Base-by-base conservation (phyloP, 164 flowering plant genomes). In the Sextonia rubra region DNA sequence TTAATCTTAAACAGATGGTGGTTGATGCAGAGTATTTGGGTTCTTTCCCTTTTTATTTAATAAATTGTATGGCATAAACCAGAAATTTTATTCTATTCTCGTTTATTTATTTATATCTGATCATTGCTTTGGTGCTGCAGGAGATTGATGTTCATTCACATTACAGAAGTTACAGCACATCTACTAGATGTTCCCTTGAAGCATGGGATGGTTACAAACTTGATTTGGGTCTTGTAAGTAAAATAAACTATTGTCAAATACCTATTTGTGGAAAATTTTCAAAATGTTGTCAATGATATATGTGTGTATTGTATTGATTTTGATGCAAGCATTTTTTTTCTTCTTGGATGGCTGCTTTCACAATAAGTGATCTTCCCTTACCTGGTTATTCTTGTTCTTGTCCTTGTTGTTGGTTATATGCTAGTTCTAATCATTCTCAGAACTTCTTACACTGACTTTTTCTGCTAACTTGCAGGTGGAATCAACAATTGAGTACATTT, bases 151-250 rank as follows among this genome's bases (percentile, higher is more conserved):
- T 95, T 77, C 85, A 86, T 79, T 76, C 90, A 66, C 83, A 78
- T 44, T 95, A 89, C 83, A 87, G 75, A 81, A 79, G 66, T 71
- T 92, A 89, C 81, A 86, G 92, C 67, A 25, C 75, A 49, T 73
- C 83, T 73, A 90, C 96, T 63, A 86, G 90, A 80, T 81, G 74
- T 25, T 92, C 97, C 68, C 96, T 95, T 76, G 97, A 91, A 81
- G 91, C 92, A 48, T 95, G 99, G 99, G 89, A 92, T 73, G 90
- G 86, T 74, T 74, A 85, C 80, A 86, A 89, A 82, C 81, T 92
- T 82, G 99, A 95, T 83, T 74, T 89, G 86, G 90, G 88, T 71
- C 90, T 95, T 77, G 99, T 95, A 87, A 80, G 94, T 84, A 76
- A 68, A 58, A 15, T 66, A 66, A 48, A 44, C 48, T 48, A 44